Percentiles rank a stretch among this genome's conserved stretches.
Evolutionary conservation across 1,139 yeast species (phyloP).

Genomic region (Taiozyma sp.): DNA sequence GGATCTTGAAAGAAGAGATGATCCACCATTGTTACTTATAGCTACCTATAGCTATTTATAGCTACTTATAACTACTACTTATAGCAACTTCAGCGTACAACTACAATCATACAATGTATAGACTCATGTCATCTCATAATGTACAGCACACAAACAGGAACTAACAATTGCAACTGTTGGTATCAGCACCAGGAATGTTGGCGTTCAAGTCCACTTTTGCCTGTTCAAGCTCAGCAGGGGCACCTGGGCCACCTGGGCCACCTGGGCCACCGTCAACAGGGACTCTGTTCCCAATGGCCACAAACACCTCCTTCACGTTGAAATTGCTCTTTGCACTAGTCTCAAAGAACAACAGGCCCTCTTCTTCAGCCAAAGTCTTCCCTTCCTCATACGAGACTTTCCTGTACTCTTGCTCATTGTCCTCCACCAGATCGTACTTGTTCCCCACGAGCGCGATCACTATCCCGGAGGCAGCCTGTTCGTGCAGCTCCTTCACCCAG

Average conservation of each 20-base stretch:
- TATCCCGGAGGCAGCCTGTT: constrained; percentile 88
- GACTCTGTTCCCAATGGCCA: constrained; percentile 83
- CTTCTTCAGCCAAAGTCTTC: constrained; percentile 71
- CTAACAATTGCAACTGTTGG: constrained; percentile 28
- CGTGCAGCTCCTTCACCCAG: constrained; percentile 96
- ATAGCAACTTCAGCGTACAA: background rate
- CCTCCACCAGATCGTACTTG: constrained; percentile 65
- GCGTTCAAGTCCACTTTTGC: constrained; percentile 34
- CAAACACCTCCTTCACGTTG: constrained; percentile 87
- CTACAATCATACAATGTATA: background rate
- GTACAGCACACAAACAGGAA: background rate
- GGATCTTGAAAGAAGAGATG: no score
- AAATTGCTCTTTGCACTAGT: constrained; percentile 93
- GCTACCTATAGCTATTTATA: no score
- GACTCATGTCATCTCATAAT: background rate
- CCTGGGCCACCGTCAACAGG: constrained; percentile 35
- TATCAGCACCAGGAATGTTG: constrained; percentile 23
- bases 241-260: constrained; percentile 7
- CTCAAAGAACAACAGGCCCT: constrained; percentile 84
- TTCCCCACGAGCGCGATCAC: constrained; percentile 93
- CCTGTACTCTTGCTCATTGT: constrained; percentile 36
- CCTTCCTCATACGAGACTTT: constrained; percentile 91
- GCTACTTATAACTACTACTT: no score
- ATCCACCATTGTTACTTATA: no score
- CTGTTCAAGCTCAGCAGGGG: constrained; percentile 8